Evolutionary conservation across 176 grass and related monocot genomes (phyloP).

Genomic region (Triticum aestivum): DNA sequence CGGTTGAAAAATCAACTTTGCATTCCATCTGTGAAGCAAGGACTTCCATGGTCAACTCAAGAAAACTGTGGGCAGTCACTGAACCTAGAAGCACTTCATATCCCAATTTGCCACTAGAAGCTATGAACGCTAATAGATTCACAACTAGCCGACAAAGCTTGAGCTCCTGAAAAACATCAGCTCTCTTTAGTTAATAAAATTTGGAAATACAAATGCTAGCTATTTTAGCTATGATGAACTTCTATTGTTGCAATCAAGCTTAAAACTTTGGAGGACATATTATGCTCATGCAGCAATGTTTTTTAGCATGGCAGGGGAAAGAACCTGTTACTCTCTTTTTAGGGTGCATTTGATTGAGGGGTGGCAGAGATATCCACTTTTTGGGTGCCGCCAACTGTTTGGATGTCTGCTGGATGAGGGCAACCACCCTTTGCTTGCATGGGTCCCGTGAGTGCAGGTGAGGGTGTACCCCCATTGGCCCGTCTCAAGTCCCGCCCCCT

Average conservation of each 20-base stretch:
- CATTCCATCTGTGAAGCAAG: constrained; percentile 70
- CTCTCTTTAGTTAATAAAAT: neutral
- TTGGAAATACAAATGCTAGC: neutral
- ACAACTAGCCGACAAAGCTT: constrained; percentile 73
- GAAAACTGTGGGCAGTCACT: constrained; percentile 48
- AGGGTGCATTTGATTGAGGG: neutral
- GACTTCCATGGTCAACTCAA: constrained; percentile 70
- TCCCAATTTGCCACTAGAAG: constrained; percentile 69
- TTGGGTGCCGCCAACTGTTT: no score
- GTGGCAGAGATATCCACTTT: no score
- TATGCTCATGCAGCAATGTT: neutral
- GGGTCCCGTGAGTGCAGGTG: no score
- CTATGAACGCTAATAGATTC: constrained; percentile 80
- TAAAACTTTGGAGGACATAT: neutral
- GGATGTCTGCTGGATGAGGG: no score
- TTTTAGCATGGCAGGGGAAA: neutral
- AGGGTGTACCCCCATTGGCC: no score
- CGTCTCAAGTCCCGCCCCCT: no score
- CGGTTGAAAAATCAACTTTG: constrained; percentile 15
- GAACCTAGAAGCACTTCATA: constrained; percentile 71
- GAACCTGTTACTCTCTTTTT: neutral
- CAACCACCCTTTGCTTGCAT: no score
- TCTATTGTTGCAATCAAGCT: neutral
- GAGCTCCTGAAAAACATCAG: constrained; percentile 62
- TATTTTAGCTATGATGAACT: neutral